Conservation (phyloP, 108 stramenopile species). For the Nannochloropsis oceanica region DNA sequence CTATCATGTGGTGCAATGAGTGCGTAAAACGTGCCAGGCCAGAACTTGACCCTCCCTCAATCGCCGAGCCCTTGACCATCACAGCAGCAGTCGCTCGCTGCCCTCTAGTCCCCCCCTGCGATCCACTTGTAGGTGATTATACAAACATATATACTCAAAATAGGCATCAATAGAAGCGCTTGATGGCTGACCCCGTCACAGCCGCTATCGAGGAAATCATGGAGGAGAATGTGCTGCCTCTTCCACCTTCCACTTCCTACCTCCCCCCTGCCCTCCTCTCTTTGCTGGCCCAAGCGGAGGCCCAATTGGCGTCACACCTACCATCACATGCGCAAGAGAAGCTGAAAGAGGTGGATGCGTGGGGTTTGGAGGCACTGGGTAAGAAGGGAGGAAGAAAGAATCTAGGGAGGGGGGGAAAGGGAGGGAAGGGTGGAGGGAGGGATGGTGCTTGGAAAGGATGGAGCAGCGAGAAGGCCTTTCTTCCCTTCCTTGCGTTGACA, state of each 20-base stretch:
- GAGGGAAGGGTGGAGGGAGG: background rate
- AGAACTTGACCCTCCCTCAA: too few species aligned
- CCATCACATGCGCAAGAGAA: background rate
- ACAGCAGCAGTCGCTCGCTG: too few species aligned
- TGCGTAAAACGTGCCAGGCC: too few species aligned
- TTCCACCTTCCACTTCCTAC: background rate
- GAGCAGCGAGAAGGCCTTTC: too few species aligned
- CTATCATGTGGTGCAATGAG: too few species aligned
- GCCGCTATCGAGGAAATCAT: background rate
- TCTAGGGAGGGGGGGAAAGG: background rate
- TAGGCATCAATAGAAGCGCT: background rate
- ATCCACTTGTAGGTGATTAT: too few species aligned
- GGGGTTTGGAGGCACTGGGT: background rate
- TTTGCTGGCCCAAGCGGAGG: background rate
- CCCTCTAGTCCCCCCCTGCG: too few species aligned
- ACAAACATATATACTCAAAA: too few species aligned
- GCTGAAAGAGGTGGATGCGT: background rate
- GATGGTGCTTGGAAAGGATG: too few species aligned
- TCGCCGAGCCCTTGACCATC: too few species aligned
- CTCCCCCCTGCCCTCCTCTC: background rate
- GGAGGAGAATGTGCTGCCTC: background rate
- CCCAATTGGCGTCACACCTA: background rate
- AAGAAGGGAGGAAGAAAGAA: background rate
- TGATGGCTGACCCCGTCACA: background rate
- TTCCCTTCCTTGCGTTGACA: too few species aligned